Conservation (phyloP, 352 stramenopile species). For the Peronospora farinosa region DNA sequence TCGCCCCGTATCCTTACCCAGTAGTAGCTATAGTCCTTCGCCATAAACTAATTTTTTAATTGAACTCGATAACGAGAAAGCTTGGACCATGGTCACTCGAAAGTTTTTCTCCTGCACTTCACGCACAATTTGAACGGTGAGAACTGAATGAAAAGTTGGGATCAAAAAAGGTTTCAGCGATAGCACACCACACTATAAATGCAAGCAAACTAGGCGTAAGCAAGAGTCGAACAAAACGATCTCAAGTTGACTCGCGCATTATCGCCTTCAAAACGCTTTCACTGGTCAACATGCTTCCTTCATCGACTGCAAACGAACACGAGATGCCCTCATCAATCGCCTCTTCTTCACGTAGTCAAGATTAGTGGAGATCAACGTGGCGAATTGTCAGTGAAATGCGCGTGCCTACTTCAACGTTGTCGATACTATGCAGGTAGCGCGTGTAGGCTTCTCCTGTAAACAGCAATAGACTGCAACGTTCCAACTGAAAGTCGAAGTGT, state of each 20-base stretch:
- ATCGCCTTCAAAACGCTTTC: slow-evolving; percentile 12
- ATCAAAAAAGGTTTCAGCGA: slow-evolving; percentile 15
- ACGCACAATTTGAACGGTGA: slow-evolving; percentile 12
- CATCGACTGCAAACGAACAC: not conserved
- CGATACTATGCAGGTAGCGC: slow-evolving; percentile 55
- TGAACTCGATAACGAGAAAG: slow-evolving; percentile 4
- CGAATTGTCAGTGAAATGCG: slow-evolving; percentile 58
- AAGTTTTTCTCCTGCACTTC: slow-evolving; percentile 1
- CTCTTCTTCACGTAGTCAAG: not conserved
- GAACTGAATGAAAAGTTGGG: slow-evolving; percentile 12
- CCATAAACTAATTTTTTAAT: slow-evolving; percentile 2
- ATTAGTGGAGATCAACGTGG: slow-evolving; percentile 30
- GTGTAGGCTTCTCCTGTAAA: slow-evolving; percentile 58
- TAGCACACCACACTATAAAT: slow-evolving; percentile 9
- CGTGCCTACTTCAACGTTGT: slow-evolving; percentile 37
- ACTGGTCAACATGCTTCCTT: slow-evolving; percentile 3
- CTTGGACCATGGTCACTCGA: slow-evolving; percentile 6
- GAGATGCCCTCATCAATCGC: not conserved
- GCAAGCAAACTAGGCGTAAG: slow-evolving; percentile 6
- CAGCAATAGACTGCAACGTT: slow-evolving; percentile 47
- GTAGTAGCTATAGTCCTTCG: not conserved
- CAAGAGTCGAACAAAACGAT: slow-evolving; percentile 4
- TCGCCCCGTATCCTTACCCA: not conserved
- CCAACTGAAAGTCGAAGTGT: slow-evolving; percentile 37
- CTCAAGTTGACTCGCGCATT: slow-evolving; percentile 5